phyloP scores from a whole-genome alignment of 129 eudicot genomes.

The Mikania micrantha region DNA sequence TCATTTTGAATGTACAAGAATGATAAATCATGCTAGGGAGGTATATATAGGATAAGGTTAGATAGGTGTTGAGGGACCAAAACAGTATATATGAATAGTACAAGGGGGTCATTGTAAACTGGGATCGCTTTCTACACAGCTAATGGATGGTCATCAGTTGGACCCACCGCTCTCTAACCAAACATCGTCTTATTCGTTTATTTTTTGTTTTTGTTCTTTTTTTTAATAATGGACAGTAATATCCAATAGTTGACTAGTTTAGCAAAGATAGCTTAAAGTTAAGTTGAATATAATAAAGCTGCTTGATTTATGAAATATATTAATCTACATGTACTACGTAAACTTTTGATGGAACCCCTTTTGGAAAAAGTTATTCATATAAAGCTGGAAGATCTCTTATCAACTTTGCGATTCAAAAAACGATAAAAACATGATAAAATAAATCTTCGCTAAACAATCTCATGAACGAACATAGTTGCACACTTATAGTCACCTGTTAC shows the following conservation, averaged over 20 bases:
- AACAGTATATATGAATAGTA: constrained; percentile 6
- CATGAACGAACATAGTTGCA: no score
- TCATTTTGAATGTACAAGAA: constrained; percentile 5
- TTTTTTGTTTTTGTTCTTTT: not conserved
- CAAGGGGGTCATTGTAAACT: constrained; percentile 5
- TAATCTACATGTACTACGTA: not conserved
- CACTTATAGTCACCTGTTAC: no score
- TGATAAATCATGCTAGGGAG: not conserved
- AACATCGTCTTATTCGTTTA: constrained; percentile 16
- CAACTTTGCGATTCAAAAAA: no score
- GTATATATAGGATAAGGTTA: constrained; percentile 18
- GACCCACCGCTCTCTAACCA: constrained; percentile 14
- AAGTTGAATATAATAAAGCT: not conserved
- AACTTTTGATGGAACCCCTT: not conserved
- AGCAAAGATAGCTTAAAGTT: not conserved
- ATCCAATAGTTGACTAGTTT: constrained; percentile 2
- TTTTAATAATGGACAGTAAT: not conserved
- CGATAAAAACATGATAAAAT: no score
- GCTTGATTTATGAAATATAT: not conserved
- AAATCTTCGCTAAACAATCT: no score
- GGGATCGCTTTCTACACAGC: constrained; percentile 51
- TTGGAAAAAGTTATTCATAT: not conserved
- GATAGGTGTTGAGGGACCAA: constrained; percentile 10
- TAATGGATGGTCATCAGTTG: constrained; percentile 43
- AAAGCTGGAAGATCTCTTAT: no score